Evolutionary conservation across 2,329 filamentous ascomycete species (phyloP).

Genomic region (Ascochyta pisi): DNA sequence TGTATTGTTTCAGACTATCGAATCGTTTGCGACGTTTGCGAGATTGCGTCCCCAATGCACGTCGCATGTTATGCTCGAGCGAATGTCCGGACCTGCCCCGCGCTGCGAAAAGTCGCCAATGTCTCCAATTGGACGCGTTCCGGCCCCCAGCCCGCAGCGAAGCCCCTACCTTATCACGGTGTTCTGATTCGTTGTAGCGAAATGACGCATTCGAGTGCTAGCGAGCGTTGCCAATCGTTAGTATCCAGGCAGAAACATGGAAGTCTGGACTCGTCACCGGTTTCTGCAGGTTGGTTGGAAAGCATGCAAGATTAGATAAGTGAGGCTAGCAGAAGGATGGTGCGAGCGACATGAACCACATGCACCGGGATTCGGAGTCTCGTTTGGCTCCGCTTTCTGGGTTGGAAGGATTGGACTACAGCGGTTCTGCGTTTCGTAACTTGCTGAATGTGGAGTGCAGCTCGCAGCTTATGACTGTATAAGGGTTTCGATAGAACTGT

Average conservation of each 20-base stretch:
- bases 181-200: conserved; percentile 7
- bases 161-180: conserved; percentile 13
- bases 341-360: conserved; percentile 6
- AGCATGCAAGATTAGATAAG: conserved; percentile 4
- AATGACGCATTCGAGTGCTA: conserved; percentile 7
- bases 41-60: conserved; percentile 15
- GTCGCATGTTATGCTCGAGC: conserved; percentile 12
- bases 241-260: background rate
- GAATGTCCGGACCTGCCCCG: conserved; percentile 7
- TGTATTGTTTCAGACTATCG: background rate
- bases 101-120: conserved; percentile 11
- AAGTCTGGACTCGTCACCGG: conserved; percentile 7
- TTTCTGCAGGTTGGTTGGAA: conserved; percentile 8
- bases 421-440: conserved; percentile 12
- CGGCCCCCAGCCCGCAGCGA: conserved; percentile 9
- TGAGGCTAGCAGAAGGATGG: conserved; percentile 13
- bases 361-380: conserved; percentile 4
- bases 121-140: conserved; percentile 21
- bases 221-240: background rate
- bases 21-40: conserved; percentile 9
- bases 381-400: conserved; percentile 5
- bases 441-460: conserved; percentile 10
- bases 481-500: background rate
- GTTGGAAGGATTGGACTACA: conserved; percentile 2
- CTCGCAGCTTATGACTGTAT: conserved; percentile 15